A percentile compares a stretch with the other conserved stretches of the same genome.
Evolutionary conservation across 306 rosid species (phyloP).

Genomic region (Vicia villosa): DNA sequence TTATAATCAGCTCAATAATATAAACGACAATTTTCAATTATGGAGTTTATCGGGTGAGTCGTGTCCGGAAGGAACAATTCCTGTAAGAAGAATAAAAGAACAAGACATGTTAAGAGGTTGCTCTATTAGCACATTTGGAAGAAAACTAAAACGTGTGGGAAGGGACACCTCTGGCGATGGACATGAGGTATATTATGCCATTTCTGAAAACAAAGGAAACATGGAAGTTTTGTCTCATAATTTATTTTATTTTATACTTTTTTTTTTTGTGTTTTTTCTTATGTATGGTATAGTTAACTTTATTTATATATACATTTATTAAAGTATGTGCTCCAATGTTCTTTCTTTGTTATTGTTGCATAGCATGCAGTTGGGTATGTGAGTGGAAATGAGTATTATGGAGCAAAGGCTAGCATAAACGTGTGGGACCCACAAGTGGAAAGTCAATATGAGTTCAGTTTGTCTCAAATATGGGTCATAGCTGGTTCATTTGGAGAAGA

Average conservation of each 20-base stretch:
- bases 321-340: background rate
- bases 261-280: background rate
- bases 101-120: conserved; percentile 73
- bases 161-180: conserved; percentile 83
- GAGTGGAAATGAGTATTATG: conserved; percentile 80
- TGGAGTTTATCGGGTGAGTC: conserved; percentile 75
- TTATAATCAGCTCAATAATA: conserved; percentile 25
- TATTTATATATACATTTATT: background rate
- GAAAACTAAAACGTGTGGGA: conserved; percentile 59
- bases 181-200: conserved; percentile 58
- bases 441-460: conserved; percentile 86
- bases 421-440: conserved; percentile 90
- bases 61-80: conserved; percentile 81
- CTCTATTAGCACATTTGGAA: conserved; percentile 74
- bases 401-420: conserved; percentile 93
- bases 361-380: conserved; percentile 99
- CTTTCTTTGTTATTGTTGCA: background rate
- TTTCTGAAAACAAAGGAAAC: conserved; percentile 1
- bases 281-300: background rate
- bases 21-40: conserved; percentile 53
- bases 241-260: background rate
- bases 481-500: conserved; percentile 94
- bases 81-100: conserved; percentile 78
- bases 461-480: conserved; percentile 97
- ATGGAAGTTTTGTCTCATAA: background rate